These are phyloP conservation scores for Candida sp. DNA, from an alignment of 1,139 yeast species.

Conservation along the genomic window DNA sequence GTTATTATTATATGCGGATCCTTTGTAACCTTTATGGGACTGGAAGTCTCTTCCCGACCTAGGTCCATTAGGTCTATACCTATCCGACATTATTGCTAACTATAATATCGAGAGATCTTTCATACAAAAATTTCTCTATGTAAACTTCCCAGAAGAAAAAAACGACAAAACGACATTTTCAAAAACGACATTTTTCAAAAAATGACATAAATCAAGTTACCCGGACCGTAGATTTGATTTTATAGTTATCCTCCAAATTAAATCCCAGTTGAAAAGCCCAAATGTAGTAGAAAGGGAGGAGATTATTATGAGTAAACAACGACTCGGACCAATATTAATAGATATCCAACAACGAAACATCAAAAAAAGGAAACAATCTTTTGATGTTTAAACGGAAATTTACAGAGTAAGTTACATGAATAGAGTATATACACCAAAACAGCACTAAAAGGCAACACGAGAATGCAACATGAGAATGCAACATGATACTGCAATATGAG, in stretches of 20 bases:
- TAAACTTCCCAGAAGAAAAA: background rate
- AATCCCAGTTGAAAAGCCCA: too few relatives aligned
- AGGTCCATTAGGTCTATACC: conserved; percentile 29
- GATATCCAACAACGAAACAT: too few relatives aligned
- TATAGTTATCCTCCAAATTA: too few relatives aligned
- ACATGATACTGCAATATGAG: background rate
- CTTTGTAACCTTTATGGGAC: background rate
- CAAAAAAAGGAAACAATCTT: too few relatives aligned
- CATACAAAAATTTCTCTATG: background rate
- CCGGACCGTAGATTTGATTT: background rate
- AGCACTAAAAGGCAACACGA: background rate
- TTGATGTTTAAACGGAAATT: background rate
- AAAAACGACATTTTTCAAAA: too few relatives aligned
- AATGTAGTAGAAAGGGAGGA: too few relatives aligned
- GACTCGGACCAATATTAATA: too few relatives aligned
- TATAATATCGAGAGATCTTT: background rate
- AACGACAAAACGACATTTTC: background rate
- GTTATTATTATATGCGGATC: background rate
- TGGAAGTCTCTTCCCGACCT: conserved; percentile 6
- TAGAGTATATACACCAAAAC: background rate
- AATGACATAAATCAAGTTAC: background rate
- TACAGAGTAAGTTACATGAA: background rate
- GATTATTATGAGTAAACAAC: too few relatives aligned
- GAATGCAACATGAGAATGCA: too few relatives aligned
- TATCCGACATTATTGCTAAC: conserved; percentile 32